Evolutionary conservation across 179 eudicot genomes (phyloP), one percentile per base, ranked within the genome.

Genomic region (Spinacia oleracea): DNA sequence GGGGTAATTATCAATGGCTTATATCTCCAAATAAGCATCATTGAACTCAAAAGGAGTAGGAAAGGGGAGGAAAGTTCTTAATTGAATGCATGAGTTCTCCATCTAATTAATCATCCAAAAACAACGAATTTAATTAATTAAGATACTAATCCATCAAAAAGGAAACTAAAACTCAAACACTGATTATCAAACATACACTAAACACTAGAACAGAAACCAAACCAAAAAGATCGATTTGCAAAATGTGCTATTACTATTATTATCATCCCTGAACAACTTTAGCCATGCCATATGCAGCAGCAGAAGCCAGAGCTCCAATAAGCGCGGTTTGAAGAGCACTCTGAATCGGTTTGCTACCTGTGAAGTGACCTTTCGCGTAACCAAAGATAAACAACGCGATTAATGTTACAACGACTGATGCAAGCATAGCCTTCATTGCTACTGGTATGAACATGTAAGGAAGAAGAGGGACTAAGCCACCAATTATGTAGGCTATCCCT

Each of bases 271-370:
- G 96, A 46, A 94, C 89, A 78, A 79, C 78, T 86, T 92, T 94
- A 69, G 98, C 98, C 96, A 94, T 85, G 80, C 93, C 98, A 72
- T 82, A 94, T 31, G 98, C 97, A 58, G 97, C 98, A 34, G 98
- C 98, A 48, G 98, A 94, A 31, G 97, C 98, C 9, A 94, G 53
- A 35, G 98, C 98, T 76, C 97, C 97, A 8, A 92, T 92, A 4
- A 94, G 80, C 2, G 97, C 90, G 4, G 98, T 94, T 65, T 94
- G 91, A n/a, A 92, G 53, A 48, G 98, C 97, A 21, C 96, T 92
- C 74, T 53, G 80, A 0, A 92, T 1, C 0, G 98, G 97, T 60
- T 72, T 86, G 81, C 72, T 86, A 2, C 96, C 98, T 0, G 97
- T 94, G 79, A 89, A 91, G 78, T 78, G 73, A 18, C 98, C 98